Conservation (phyloP, 2,329 filamentous ascomycete species). For the Ceratocystis lukuohia region DNA sequence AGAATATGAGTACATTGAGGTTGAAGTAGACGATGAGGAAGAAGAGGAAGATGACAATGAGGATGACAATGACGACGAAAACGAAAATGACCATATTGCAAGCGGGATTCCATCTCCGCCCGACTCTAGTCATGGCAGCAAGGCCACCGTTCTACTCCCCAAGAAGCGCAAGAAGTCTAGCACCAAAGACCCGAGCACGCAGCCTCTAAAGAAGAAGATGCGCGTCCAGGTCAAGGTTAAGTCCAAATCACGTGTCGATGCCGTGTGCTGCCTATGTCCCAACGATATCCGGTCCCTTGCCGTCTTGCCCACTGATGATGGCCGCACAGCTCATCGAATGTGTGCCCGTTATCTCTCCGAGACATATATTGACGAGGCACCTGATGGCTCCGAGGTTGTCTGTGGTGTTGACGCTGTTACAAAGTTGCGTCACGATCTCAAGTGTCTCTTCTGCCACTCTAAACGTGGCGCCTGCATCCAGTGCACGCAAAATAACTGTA, state of each 20-base stretch:
- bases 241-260: slow-evolving; percentile 54
- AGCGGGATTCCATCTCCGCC: slow-evolving; percentile 64
- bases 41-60: slow-evolving; percentile 42
- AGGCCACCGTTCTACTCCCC: slow-evolving; percentile 35
- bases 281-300: slow-evolving; percentile 74
- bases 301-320: slow-evolving; percentile 77
- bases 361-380: slow-evolving; percentile 60
- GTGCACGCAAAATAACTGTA: slow-evolving; percentile 89
- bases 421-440: slow-evolving; percentile 77
- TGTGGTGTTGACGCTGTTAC: slow-evolving; percentile 69
- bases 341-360: slow-evolving; percentile 89
- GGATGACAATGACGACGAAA: slow-evolving; percentile 46
- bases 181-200: slow-evolving; percentile 32
- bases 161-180: slow-evolving; percentile 28
- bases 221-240: slow-evolving; percentile 51
- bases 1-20: slow-evolving; percentile 66
- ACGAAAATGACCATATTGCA: slow-evolving; percentile 42
- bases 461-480: slow-evolving; percentile 95
- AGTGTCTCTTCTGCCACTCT: slow-evolving; percentile 88
- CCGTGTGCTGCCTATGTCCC: slow-evolving; percentile 83
- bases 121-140: slow-evolving; percentile 52
- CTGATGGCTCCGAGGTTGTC: slow-evolving; percentile 58
- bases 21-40: slow-evolving; percentile 50
- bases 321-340: slow-evolving; percentile 70
- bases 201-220: slow-evolving; percentile 46